Conservation (phyloP, 2,329 filamentous ascomycete genomes). For the Blumeria graminis region DNA sequence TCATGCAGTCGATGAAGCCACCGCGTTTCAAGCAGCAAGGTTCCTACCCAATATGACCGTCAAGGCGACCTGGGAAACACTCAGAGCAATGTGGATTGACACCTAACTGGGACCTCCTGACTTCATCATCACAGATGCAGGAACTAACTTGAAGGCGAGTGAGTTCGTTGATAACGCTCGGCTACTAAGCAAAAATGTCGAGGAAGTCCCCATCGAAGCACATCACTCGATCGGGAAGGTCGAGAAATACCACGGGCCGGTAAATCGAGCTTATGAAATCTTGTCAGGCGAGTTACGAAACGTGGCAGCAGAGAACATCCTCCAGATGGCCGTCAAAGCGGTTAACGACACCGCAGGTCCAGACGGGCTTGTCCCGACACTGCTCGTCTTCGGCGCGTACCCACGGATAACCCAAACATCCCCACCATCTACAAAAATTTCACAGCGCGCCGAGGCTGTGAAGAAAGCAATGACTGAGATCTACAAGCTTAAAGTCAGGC, state of each 20-base stretch:
- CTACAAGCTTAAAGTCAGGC: neutral
- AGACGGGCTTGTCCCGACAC: no score
- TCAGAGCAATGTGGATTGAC: neutral
- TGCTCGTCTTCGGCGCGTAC: no score
- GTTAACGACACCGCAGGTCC: no score
- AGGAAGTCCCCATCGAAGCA: neutral
- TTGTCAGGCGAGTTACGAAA: neutral
- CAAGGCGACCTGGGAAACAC: no score
- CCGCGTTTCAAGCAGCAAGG: neutral
- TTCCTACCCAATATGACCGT: no score
- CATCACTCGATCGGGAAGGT: neutral
- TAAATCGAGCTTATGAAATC: neutral
- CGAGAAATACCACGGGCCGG: neutral
- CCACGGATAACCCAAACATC: no score
- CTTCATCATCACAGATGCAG: neutral
- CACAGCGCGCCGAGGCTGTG: neutral
- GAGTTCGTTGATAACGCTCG: neutral
- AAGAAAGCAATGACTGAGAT: conserved; percentile 4
- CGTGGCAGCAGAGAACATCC: neutral
- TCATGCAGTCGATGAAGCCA: neutral
- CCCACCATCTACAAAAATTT: neutral
- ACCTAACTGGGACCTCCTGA: neutral
- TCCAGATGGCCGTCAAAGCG: no score
- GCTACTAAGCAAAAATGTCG: neutral
- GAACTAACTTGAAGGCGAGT: neutral